Conservation (phyloP, 208 protist species). For the Crithidia fasciculata region DNA sequence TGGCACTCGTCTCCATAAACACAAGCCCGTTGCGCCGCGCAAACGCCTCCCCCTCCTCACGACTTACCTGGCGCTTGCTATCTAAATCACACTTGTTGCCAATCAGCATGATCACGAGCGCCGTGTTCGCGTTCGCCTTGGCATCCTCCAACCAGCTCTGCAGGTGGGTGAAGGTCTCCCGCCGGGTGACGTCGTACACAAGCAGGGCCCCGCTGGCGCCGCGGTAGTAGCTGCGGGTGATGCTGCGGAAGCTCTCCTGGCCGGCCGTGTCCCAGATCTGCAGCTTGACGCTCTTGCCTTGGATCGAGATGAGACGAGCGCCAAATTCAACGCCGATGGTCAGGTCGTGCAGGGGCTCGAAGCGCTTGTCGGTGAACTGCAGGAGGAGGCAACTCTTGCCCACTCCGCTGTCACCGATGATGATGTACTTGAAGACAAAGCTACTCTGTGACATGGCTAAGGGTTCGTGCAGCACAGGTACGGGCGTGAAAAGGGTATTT, state of each 20-base stretch:
- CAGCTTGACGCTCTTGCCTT: conserved; percentile 97
- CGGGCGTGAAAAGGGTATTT: too few species aligned
- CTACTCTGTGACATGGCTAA: conserved; percentile 51
- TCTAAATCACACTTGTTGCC: conserved; percentile 99
- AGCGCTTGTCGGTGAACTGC: conserved; percentile 99
- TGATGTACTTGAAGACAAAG: conserved; percentile 98
- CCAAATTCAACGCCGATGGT: conserved; percentile 99
- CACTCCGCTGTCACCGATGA: conserved; percentile 96
- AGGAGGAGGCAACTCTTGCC: conserved; percentile 99
- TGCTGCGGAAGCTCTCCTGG: conserved; percentile 98
- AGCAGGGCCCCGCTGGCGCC: conserved; percentile 98
- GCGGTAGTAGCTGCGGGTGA: conserved; percentile 99
- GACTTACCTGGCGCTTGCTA: conserved; percentile 88
- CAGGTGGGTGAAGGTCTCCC: conserved; percentile 97
- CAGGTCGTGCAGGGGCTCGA: conserved; percentile 98
- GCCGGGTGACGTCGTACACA: conserved; percentile 98
- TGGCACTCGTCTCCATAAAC: conserved; percentile 99
- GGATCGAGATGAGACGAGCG: conserved; percentile 95
- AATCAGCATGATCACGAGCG: conserved; percentile 99
- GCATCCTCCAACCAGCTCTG: conserved; percentile 98
- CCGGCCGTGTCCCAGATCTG: conserved; percentile 99
- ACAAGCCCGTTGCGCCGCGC: conserved; percentile 95
- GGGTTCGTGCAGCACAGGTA: too few species aligned
- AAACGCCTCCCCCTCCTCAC: conserved; percentile 97
- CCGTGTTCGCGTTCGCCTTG: conserved; percentile 93